These are phyloP conservation scores for Candida schatavii DNA, from an alignment of 805 yeast genomes.

Conservation along the genomic window DNA sequence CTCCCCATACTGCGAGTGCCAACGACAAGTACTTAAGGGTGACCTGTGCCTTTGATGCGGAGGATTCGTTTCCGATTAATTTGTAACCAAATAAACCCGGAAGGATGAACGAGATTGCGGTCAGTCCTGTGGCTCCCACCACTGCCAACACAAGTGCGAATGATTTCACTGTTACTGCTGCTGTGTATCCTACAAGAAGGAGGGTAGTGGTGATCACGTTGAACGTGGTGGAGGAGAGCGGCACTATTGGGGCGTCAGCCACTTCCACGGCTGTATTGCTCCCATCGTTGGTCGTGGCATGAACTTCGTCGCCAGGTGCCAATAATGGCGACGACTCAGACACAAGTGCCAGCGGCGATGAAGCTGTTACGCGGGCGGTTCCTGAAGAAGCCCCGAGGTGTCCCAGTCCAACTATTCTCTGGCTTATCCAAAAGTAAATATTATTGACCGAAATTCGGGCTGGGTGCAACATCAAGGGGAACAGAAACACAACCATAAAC, in stretches of 20 bases:
- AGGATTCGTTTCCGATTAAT: slow-evolving; percentile 48
- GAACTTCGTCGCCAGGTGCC: slow-evolving; percentile 2
- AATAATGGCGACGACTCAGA: background rate
- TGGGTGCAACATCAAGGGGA: slow-evolving; percentile 89
- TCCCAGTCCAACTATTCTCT: slow-evolving; percentile 7
- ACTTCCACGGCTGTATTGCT: background rate
- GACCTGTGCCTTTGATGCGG: slow-evolving; percentile 23
- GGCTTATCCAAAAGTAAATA: slow-evolving; percentile 51
- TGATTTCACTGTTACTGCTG: slow-evolving; percentile 67
- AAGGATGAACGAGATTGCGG: slow-evolving; percentile 83
- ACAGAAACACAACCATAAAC: slow-evolving; percentile 75
- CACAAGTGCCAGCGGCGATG: background rate
- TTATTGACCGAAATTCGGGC: slow-evolving; percentile 80
- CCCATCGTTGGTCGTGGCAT: background rate
- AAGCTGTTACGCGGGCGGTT: too few species aligned
- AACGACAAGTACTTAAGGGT: slow-evolving; percentile 49
- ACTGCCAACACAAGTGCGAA: slow-evolving; percentile 80
- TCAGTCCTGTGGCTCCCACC: slow-evolving; percentile 92
- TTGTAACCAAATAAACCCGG: slow-evolving; percentile 87
- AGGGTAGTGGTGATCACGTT: slow-evolving; percentile 25
- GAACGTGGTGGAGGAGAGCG: slow-evolving; percentile 25
- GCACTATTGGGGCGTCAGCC: slow-evolving; percentile 16
- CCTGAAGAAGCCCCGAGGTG: too few species aligned
- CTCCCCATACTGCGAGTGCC: slow-evolving; percentile 64
- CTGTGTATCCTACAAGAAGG: slow-evolving; percentile 52